phyloP scores from a whole-genome alignment of 371 early-diverging fungal genomes.

The Lichtheimia ornata region DNA sequence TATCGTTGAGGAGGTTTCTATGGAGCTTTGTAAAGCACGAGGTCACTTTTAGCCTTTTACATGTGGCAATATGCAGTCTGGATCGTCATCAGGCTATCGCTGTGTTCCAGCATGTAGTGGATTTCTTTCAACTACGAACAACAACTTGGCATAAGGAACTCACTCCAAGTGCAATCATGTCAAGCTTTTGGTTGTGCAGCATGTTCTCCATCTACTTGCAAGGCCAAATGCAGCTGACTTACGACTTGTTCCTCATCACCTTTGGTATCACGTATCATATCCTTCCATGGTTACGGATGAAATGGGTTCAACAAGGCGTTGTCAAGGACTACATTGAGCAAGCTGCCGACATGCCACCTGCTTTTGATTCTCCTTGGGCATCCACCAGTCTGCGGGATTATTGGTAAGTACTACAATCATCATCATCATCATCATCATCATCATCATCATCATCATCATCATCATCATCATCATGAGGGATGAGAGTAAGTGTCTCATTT shows the following conservation, averaged over 20 bases:
- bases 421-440: neutral
- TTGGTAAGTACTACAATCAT: constrained; percentile 26
- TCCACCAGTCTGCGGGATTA: constrained; percentile 38
- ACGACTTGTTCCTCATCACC: constrained; percentile 19
- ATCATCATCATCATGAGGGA: too few species aligned
- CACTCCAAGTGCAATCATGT: neutral
- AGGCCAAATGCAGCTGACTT: constrained; percentile 34
- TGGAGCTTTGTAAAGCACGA: too few species aligned
- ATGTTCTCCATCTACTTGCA: constrained; percentile 34
- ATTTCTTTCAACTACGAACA: too few species aligned
- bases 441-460: neutral
- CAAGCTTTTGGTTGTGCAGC: constrained; percentile 22
- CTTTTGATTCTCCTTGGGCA: constrained; percentile 38
- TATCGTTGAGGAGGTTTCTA: too few species aligned
- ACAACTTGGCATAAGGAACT: too few species aligned
- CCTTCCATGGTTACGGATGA: constrained; percentile 22
- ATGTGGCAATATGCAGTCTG: too few species aligned
- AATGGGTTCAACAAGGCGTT: constrained; percentile 11
- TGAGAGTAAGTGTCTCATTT: neutral
- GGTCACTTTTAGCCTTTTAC: too few species aligned
- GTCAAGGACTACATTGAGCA: constrained; percentile 35
- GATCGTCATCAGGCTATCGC: too few species aligned
- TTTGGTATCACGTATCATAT: constrained; percentile 20
- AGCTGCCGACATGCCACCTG: constrained; percentile 30
- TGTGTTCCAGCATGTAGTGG: too few species aligned